Base-by-base conservation (phyloP, 75 land plant species). In the Cryptomeria japonica region DNA sequence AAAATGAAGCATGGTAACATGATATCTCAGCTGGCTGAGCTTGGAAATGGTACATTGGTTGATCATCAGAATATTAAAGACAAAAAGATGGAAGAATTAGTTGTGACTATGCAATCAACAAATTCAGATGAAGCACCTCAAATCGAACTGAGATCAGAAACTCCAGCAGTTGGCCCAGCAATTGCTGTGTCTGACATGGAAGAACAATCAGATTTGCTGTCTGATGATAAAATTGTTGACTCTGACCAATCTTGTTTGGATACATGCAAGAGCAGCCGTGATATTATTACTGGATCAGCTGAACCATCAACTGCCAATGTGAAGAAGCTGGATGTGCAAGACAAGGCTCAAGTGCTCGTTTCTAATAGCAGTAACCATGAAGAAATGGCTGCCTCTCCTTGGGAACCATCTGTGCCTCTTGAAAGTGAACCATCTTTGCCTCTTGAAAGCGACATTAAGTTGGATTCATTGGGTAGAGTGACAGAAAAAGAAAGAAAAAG, bases 401-500 rank as follows among this genome's bases (percentile, higher is more conserved):
- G 46, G 84, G 32, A 46, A 46, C 31, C 49, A 10, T 82, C 84
- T 82, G n/a, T n/a, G 84, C 51, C 34, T 82, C 49, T 82, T 44
- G 84, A 82, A 28, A 82, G 31, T 28, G 32, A 46, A 46, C 31
- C 49, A 10, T 82, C 84, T 82, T 46, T n/a, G 84, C 51, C 34
- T 82, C 49, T 82, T 44, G 84, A 82, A 28, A 82, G 31, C 11
- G 84, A 82, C 46, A 31, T 28, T 31, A 82, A 82, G 84, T 46
- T 28, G 49, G 84, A 82, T 82, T 28, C 31, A 82, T 42, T 82
- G 31, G 84, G 15, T 44, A 82, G 31, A 82, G 28, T 82, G 84
- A 9, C 84, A 44, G 84, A 82, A 82, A 82, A 82, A 51, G 84
- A 82, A 46, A 10, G 4, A 2, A 82, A 82, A 82, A 82, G n/a